These are phyloP conservation scores for Sporisorium reilianum DNA, from an alignment of 1,284 basidiomycete genomes.

Conservation along the genomic window DNA sequence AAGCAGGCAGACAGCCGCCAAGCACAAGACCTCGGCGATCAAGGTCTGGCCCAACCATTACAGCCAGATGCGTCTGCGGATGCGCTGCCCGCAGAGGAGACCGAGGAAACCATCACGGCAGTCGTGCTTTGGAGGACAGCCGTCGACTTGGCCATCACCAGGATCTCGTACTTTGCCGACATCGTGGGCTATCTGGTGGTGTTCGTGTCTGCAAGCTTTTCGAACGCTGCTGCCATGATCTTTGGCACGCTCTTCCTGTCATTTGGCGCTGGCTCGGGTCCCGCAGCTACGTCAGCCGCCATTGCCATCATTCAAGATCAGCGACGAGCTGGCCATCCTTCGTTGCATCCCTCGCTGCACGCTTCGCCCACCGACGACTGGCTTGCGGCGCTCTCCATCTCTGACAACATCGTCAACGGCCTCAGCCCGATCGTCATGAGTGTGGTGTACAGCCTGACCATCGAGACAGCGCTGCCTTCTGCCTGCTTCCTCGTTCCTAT, in stretches of 20 bases:
- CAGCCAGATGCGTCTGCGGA: background rate
- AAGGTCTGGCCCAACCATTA: conserved; percentile 5
- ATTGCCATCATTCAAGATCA: conserved; percentile 49
- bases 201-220: conserved; percentile 38
- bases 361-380: conserved; percentile 44
- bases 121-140: conserved; percentile 38
- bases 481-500: conserved; percentile 46
- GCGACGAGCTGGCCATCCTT: conserved; percentile 25
- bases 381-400: conserved; percentile 41
- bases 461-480: conserved; percentile 39
- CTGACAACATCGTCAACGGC: conserved; percentile 46
- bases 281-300: conserved; percentile 42
- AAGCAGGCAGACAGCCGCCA: conserved; percentile 5
- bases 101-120: conserved; percentile 15
- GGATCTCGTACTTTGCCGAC: conserved; percentile 42
- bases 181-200: conserved; percentile 43
- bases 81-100: background rate
- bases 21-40: conserved; percentile 10
- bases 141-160: conserved; percentile 38
- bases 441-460: conserved; percentile 47
- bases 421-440: conserved; percentile 40
- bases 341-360: conserved; percentile 30
- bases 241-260: conserved; percentile 40
- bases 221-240: conserved; percentile 37
- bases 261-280: conserved; percentile 42